phyloP scores from a whole-genome alignment of 2,329 filamentous ascomycete species.

The Phyllosticta capitalensis region DNA sequence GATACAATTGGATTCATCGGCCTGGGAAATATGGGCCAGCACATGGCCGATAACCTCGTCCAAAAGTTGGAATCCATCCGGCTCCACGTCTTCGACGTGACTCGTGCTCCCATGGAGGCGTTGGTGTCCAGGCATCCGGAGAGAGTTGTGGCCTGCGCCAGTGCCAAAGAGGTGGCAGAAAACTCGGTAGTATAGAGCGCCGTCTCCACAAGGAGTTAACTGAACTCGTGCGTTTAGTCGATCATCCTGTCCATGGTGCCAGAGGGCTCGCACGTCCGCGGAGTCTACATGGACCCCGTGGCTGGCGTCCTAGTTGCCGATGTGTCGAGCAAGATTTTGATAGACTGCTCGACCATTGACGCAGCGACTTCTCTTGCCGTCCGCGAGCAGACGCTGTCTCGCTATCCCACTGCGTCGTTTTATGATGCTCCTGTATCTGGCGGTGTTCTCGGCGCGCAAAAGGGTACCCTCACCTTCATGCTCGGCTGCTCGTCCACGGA shows the following conservation, averaged over 20 bases:
- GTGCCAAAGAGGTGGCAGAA: conserved; percentile 40
- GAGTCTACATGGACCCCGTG: conserved; percentile 39
- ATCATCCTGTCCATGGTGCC: conserved; percentile 46
- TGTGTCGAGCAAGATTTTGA: conserved; percentile 38
- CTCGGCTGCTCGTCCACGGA: conserved; percentile 40
- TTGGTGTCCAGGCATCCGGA: conserved; percentile 28
- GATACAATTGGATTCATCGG: conserved; percentile 42
- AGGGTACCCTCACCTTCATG: conserved; percentile 47
- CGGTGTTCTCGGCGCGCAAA: conserved; percentile 43
- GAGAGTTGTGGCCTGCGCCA: conserved; percentile 31
- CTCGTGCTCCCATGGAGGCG: conserved; percentile 33
- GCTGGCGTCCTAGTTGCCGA: conserved; percentile 35
- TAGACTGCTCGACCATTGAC: conserved; percentile 50
- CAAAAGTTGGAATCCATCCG: conserved; percentile 35
- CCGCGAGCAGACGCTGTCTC: conserved; percentile 28
- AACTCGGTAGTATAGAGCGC: conserved; percentile 34
- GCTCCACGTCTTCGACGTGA: conserved; percentile 43
- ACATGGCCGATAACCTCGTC: conserved; percentile 43
- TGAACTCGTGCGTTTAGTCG: conserved; percentile 24
- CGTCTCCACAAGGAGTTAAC: background rate
- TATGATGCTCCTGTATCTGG: conserved; percentile 47
- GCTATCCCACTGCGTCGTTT: conserved; percentile 36
- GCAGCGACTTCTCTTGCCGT: conserved; percentile 41
- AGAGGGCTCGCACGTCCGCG: conserved; percentile 42
- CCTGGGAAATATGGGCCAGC: conserved; percentile 46